These are phyloP conservation scores for Verticillium tricorpus DNA, from an alignment of 2,329 filamentous ascomycete species.

Conservation along the genomic window DNA sequence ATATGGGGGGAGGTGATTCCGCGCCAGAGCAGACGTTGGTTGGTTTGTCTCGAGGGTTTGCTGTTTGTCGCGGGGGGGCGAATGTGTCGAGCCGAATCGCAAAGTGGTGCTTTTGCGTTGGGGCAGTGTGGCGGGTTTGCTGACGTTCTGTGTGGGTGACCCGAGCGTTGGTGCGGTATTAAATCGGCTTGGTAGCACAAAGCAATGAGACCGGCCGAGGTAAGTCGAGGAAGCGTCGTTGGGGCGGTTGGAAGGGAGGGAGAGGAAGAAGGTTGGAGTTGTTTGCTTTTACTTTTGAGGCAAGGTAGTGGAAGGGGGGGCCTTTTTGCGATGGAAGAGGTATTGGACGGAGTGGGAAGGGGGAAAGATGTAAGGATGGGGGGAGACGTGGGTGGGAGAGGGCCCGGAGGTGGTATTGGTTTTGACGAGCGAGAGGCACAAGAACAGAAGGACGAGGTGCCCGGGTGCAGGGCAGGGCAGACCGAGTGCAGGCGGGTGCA, in stretches of 20 bases:
- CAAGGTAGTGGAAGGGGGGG: background rate
- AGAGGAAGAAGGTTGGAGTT: background rate
- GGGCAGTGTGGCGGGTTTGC: background rate
- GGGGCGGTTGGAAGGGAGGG: background rate
- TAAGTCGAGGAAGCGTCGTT: background rate
- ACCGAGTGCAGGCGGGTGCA: constrained; percentile 6
- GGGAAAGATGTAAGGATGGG: constrained; percentile 10
- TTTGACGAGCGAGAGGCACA: constrained; percentile 13
- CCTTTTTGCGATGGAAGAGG: background rate
- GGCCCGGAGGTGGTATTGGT: constrained; percentile 12
- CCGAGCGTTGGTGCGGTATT: constrained; percentile 6
- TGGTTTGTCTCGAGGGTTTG: background rate
- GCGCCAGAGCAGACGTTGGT: background rate
- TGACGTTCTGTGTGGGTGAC: background rate
- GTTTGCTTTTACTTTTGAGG: background rate
- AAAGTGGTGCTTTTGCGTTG: background rate
- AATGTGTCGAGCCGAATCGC: background rate
- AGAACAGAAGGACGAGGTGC: constrained; percentile 9
- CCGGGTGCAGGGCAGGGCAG: constrained; percentile 6
- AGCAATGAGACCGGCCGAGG: constrained; percentile 1
- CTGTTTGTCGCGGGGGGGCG: background rate
- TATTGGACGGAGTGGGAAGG: constrained; percentile 4
- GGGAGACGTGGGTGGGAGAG: constrained; percentile 5
- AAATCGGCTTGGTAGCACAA: constrained; percentile 3
- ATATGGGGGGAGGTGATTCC: background rate